Evolutionary conservation across 1,284 basidiomycete species (phyloP).

Genomic region (Rhodotorula sp.): DNA sequence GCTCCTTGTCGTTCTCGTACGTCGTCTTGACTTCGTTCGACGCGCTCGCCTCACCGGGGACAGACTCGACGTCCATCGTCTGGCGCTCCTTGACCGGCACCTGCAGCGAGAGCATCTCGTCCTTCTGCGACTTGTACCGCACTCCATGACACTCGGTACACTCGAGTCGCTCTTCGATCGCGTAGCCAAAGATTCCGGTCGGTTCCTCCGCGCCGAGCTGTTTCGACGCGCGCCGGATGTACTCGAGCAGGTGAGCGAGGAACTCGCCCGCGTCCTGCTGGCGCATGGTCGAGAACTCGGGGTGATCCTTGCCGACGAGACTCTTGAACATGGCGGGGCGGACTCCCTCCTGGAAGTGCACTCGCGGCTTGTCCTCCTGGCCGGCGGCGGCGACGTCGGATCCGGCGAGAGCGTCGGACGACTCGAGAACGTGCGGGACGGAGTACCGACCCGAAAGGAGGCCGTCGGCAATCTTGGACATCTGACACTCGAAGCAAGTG

Average conservation of each 20-base stretch:
- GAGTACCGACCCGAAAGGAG: conserved; percentile 90
- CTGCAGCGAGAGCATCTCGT: conserved; percentile 76
- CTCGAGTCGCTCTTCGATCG: conserved; percentile 78
- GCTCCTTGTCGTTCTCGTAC: conserved; percentile 56
- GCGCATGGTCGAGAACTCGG: conserved; percentile 92
- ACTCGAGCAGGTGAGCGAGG: conserved; percentile 72
- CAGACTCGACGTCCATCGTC: conserved; percentile 16
- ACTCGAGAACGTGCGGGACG: conserved; percentile 55
- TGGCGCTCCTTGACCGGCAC: conserved; percentile 58
- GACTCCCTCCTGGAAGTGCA: conserved; percentile 77
- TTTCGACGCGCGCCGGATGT: conserved; percentile 66
- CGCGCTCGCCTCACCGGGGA: neutral
- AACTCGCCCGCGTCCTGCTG: conserved; percentile 99
- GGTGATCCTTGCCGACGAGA: conserved; percentile 86
- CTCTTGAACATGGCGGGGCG: conserved; percentile 82
- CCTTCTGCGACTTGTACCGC: conserved; percentile 76
- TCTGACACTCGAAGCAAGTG: conserved; percentile 88
- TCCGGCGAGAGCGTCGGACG: conserved; percentile 45
- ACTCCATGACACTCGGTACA: conserved; percentile 81
- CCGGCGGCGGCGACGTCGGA: conserved; percentile 5
- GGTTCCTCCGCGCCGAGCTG: conserved; percentile 57
- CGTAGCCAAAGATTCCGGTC: conserved; percentile 75
- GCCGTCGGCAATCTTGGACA: conserved; percentile 89
- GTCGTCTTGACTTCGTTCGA: conserved; percentile 35
- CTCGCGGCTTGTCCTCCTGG: conserved; percentile 8